phyloP scores from a whole-genome alignment of 495 filamentous ascomycete species.

The Polyplosphaeria fusca region DNA sequence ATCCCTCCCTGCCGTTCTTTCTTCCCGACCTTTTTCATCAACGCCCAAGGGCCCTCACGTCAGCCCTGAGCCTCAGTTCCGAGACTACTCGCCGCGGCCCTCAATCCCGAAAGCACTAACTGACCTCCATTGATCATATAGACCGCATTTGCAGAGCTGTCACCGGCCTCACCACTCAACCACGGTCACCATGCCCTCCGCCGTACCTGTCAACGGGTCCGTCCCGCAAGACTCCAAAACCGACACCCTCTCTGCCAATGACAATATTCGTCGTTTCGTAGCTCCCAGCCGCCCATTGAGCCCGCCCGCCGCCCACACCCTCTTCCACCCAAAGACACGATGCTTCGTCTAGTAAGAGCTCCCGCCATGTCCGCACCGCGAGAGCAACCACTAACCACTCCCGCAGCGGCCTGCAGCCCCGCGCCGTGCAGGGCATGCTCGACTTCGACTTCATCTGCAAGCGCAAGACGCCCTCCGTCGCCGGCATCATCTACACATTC shows the following conservation, averaged over 20 bases:
- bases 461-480: conserved; percentile 90
- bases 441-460: conserved; percentile 99
- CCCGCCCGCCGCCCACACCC: conserved; percentile 74
- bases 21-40: background rate
- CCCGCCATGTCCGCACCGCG: conserved; percentile 8
- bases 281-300: conserved; percentile 89
- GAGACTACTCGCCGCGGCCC: background rate
- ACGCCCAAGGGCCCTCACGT: conserved; percentile 24
- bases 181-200: conserved; percentile 44
- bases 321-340: conserved; percentile 99
- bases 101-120: background rate
- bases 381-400: conserved; percentile 11
- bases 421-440: conserved; percentile 98
- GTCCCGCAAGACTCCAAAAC: conserved; percentile 35
- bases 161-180: conserved; percentile 43
- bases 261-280: conserved; percentile 95
- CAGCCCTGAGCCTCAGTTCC: conserved; percentile 10
- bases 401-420: conserved; percentile 82
- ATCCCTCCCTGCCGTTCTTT: background rate
- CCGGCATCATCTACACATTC: conserved; percentile 99
- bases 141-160: background rate
- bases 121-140: background rate
- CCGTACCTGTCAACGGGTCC: conserved; percentile 32
- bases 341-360: conserved; percentile 89
- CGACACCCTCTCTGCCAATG: conserved; percentile 69